Conservation (phyloP, 2,329 filamentous ascomycete species). For the Xylariales sp. region DNA sequence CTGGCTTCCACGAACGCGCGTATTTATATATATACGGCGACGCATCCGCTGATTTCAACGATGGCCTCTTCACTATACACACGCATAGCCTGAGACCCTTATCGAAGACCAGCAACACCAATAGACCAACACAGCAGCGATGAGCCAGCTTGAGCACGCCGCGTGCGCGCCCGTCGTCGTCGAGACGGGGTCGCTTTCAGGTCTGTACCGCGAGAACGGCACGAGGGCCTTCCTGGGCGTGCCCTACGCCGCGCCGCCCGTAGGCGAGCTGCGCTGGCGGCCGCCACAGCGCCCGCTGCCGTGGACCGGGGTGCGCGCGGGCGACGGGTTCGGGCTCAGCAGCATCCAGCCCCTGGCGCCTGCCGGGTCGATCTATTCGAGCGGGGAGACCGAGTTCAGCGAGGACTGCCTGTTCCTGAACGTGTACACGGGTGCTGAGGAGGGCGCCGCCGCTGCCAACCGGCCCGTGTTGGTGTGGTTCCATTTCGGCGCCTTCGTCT, state of each 20-base stretch:
- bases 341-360: slow-evolving; percentile 16
- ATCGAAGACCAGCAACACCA: background rate
- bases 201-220: slow-evolving; percentile 14
- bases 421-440: slow-evolving; percentile 28
- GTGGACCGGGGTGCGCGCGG: slow-evolving; percentile 25
- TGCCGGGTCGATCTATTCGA: slow-evolving; percentile 17
- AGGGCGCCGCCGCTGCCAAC: background rate
- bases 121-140: background rate
- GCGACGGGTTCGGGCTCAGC: slow-evolving; percentile 16
- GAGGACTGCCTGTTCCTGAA: slow-evolving; percentile 35
- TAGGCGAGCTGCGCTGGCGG: slow-evolving; percentile 30
- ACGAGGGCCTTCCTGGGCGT: slow-evolving; percentile 30
- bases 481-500: slow-evolving; percentile 35
- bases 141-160: background rate
- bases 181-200: slow-evolving; percentile 30
- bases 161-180: slow-evolving; percentile 4
- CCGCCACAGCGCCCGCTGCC: slow-evolving; percentile 19
- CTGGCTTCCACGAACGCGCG: no score
- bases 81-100: background rate
- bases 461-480: slow-evolving; percentile 34
- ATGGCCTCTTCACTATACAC: background rate
- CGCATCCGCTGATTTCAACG: background rate
- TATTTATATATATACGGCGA: no score
- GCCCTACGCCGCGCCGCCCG: slow-evolving; percentile 30
- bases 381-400: slow-evolving; percentile 21